Evolutionary conservation across 2,329 filamentous ascomycete genomes (phyloP), one percentile per base, ranked within the genome.

Genomic region (Monosporascus sp.): DNA sequence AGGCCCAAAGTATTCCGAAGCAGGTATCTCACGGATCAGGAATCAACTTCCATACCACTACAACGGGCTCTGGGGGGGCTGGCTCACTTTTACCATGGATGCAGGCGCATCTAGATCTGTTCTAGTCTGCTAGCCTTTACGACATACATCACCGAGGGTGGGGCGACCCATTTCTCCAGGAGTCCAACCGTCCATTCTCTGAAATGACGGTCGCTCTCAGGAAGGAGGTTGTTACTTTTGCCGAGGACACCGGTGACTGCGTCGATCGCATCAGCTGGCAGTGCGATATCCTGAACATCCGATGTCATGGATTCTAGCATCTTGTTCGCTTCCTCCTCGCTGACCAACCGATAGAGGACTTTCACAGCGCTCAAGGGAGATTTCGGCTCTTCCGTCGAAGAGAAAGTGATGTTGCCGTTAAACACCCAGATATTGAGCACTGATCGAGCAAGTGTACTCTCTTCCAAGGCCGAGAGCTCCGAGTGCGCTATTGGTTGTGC

Each of bases 171-270:
- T 54, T 78, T 72, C 57, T 79, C 76, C 54, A 90, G 63, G 18
- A 90, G 65, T 2, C 84, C 85, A 5, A 90, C 83, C 25, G 77
- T 77, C 86, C 86, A 90, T n/a, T 78, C 80, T 63, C 81, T 76
- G 59, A 88, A 87, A 27, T 61, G 70, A 52, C 82, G 75, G 54
- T 86, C 81, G 8, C 72, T 72, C 0, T 59, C 64, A 1, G 87
- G 86, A 8, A 90, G 65, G 17, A 83, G 63, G 3, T 56, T 43
- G 37, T 76, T 80, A 58, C 79, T 84, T 7, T 62, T 63, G 11
- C 71, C 64, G 25, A 90, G 69, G 9, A 67, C 70, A 6, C 62
- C 56, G 1, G 67, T 59, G 7, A 86, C 67, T 31, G 71, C 70
- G 5, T 65, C 53, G 27, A 86, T 80, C 5, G 81, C 74, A 5